Percentiles rank a stretch among this genome's conserved stretches.
phyloP scores from a whole-genome alignment of 768 basidiomycete genomes.

The Suillus brevipes region DNA sequence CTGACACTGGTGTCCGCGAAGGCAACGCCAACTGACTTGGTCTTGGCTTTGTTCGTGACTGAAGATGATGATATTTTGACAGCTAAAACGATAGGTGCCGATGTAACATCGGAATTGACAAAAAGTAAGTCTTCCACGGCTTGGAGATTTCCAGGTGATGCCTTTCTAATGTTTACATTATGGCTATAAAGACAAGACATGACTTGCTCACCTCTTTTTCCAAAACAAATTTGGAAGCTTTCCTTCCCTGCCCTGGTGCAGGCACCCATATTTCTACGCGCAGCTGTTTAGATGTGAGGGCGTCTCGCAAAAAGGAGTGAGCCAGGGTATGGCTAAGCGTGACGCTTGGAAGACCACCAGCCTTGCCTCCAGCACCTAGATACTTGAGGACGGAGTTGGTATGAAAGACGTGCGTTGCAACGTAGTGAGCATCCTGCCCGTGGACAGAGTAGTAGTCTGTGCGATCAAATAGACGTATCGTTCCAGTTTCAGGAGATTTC shows the following conservation, averaged over 20 bases:
- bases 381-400: conserved; percentile 94
- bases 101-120: conserved; percentile 70
- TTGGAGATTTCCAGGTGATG: conserved; percentile 71
- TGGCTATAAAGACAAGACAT: not conserved
- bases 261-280: conserved; percentile 89
- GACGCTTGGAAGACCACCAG: conserved; percentile 71
- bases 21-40: conserved; percentile 79
- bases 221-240: conserved; percentile 69
- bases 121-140: conserved; percentile 86
- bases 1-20: conserved; percentile 89
- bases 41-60: conserved; percentile 54
- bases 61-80: conserved; percentile 70
- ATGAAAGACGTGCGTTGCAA: conserved; percentile 79
- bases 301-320: conserved; percentile 81
- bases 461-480: conserved; percentile 66
- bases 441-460: conserved; percentile 86
- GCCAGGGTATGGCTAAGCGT: conserved; percentile 75
- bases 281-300: conserved; percentile 86
- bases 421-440: conserved; percentile 81
- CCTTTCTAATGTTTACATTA: conserved; percentile 45
- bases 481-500: conserved; percentile 73
- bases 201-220: conserved; percentile 67
- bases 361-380: conserved; percentile 65
- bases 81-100: conserved; percentile 88
- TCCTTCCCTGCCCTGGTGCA: conserved; percentile 73